Evolutionary conservation across 257 asterid species (phyloP).

Genomic region (Salvia miltiorrhiza): DNA sequence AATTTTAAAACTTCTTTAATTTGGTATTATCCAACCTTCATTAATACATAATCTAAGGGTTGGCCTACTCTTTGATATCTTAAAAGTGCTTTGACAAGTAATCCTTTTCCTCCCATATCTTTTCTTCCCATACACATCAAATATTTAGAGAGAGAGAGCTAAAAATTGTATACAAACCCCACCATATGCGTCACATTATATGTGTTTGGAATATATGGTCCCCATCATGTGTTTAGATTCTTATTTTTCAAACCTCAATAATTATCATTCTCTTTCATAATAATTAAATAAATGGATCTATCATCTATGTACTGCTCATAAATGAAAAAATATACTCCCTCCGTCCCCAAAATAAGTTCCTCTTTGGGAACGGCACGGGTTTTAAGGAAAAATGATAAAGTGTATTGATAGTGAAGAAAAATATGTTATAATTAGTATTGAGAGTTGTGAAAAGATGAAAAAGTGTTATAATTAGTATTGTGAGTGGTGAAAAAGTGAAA

Average conservation of each 20-base stretch:
- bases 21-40: background rate
- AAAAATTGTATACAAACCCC: background rate
- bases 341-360: too few species aligned
- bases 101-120: background rate
- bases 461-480: too few species aligned
- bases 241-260: slow-evolving; percentile 27
- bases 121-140: background rate
- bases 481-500: too few species aligned
- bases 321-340: too few species aligned
- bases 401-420: too few species aligned
- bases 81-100: slow-evolving; percentile 24
- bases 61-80: slow-evolving; percentile 33
- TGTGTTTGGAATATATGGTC: slow-evolving; percentile 22
- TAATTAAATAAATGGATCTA: background rate
- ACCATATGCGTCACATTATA: slow-evolving; percentile 29
- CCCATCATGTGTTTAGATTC: slow-evolving; percentile 13
- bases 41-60: slow-evolving; percentile 12
- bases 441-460: too few species aligned
- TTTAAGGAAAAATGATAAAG: too few species aligned
- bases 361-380: too few species aligned
- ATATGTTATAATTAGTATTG: too few species aligned
- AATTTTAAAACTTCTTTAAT: too few species aligned
- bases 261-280: slow-evolving; percentile 10
- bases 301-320: background rate
- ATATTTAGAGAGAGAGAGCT: background rate